Percentiles rank a stretch among this genome's conserved stretches.
These are phyloP conservation scores for Chloris gayana DNA, from an alignment of 176 grass and related monocot species.

Conservation along the genomic window DNA sequence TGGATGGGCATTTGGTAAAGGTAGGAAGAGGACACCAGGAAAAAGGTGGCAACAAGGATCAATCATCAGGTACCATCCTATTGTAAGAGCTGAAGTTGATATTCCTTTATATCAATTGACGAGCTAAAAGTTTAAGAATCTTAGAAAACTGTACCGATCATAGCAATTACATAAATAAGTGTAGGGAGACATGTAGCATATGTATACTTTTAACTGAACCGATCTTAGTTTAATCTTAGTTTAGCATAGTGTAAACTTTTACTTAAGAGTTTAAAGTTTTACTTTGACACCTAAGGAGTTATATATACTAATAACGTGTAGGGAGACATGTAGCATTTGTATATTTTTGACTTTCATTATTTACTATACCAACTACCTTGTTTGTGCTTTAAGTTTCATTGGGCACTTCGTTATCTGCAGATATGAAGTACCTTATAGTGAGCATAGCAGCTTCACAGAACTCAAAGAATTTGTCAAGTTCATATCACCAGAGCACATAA, in stretches of 20 bases:
- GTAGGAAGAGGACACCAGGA: conserved; percentile 76
- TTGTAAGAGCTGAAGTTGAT: not conserved
- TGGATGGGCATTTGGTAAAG: conserved; percentile 96
- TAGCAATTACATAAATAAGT: not conserved
- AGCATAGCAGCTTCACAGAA: conserved; percentile 93
- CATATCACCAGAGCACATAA: conserved; percentile 77
- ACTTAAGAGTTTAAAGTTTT: not conserved
- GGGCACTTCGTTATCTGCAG: conserved; percentile 44
- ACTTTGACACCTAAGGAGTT: not conserved
- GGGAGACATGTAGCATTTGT: not conserved
- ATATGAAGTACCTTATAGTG: conserved; percentile 95
- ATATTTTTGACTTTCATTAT: not conserved
- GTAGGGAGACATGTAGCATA: no score
- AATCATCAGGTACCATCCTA: conserved; percentile 70
- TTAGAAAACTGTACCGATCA: not conserved
- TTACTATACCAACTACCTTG: not conserved
- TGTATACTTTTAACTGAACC: no score
- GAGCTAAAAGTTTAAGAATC: not conserved
- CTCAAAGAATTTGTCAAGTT: conserved; percentile 77
- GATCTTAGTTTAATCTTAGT: not conserved
- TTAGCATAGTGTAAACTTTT: not conserved
- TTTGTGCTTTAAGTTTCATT: not conserved
- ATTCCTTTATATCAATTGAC: not conserved
- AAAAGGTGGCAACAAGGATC: conserved; percentile 90
- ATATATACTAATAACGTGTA: not conserved